Conservation (phyloP, 1,284 basidiomycete species). For the Tetrapyrgos nigripes region DNA sequence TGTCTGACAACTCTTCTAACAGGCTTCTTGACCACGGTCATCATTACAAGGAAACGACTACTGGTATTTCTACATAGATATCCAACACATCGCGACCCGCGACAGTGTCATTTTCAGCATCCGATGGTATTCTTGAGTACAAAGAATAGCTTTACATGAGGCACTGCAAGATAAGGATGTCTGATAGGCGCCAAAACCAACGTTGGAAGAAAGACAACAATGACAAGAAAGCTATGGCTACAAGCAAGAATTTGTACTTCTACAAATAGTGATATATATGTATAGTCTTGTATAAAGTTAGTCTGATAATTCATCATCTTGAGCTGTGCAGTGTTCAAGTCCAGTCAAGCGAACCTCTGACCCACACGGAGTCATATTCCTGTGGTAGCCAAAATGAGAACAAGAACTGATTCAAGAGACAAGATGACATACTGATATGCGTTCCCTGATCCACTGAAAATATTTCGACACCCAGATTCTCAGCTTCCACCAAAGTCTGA, state of each 20-base stretch:
- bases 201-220: not conserved
- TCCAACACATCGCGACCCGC: too few relatives aligned
- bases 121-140: too few relatives aligned
- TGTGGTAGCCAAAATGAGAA: not conserved
- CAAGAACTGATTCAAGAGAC: not conserved
- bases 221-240: not conserved
- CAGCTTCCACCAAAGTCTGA: slow-evolving; percentile 55
- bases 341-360: not conserved
- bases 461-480: slow-evolving; percentile 66
- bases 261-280: not conserved
- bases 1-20: not conserved
- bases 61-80: too few relatives aligned
- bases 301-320: not conserved
- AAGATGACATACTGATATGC: slow-evolving; percentile 66
- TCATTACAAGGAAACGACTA: slow-evolving; percentile 36
- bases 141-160: too few relatives aligned
- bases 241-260: not conserved
- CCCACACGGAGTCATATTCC: not conserved
- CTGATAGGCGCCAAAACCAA: too few relatives aligned
- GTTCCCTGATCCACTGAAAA: slow-evolving; percentile 74
- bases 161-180: too few relatives aligned
- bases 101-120: too few relatives aligned
- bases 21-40: slow-evolving; percentile 50
- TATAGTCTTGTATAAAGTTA: not conserved
- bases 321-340: not conserved